Base-by-base conservation (phyloP, 768 basidiomycete genomes). In the Daedaleopsis nitida region DNA sequence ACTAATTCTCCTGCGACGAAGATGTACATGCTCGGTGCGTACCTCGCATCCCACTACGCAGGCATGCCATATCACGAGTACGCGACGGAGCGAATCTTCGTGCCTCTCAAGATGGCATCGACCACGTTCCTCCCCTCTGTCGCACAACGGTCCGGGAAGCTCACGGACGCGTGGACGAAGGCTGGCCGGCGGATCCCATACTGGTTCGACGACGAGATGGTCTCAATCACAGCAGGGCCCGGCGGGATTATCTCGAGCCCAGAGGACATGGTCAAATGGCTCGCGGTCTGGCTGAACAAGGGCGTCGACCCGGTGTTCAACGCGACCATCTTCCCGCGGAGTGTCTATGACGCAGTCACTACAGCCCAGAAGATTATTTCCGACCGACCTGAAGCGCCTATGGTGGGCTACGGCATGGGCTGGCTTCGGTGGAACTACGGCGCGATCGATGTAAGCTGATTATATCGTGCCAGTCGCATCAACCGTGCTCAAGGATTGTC, bases 241-340 rank as follows among this genome's bases (percentile, higher is more conserved):
- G 80, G 78, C 2, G 81, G 79, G 1, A 51, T 83, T 13, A 78
- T 81, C 19, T 79, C 80, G 45, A 79, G 66, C 27, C 72, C 71
- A 0, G 65, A 75, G 23, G 81, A 83, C 37, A 72, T 83, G 76
- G 81, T 71, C 13, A 71, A 74, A 45, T 83, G 82, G 82, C 63
- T 78, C 1, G 65, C 67, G 9, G 57, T 69, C 44, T 73, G 74
- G 53, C 66, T 83, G 23, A 73, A 76, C 52, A n/a, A 63, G 14
- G 80, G 81, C 1, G 61, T 75, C 17, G 62, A 76, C 59, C 68
- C 73, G 1, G 32, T 59, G 12, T 72, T 73, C 5, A 73, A 77
- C 42, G 59, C 34, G 35, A 73, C 67, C 0, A 58, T 82, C 52
- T 68, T 83, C 17, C 77, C 80, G 0, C 38, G 39, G 1, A 57